Evolutionary conservation across 2,329 filamentous ascomycete species (phyloP).

Genomic region (Colletotrichum sp.): DNA sequence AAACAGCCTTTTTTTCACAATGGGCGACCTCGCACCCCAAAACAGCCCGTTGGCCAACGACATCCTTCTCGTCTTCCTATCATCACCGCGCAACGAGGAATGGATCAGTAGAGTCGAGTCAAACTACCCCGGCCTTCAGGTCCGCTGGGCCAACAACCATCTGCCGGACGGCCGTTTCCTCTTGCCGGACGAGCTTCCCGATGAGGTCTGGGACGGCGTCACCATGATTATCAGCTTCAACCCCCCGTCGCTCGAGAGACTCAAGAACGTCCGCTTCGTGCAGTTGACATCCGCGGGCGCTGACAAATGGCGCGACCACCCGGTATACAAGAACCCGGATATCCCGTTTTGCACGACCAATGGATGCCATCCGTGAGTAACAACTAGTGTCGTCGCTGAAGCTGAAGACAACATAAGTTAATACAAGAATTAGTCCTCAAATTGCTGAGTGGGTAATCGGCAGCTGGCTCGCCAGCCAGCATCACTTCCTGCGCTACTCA

Average conservation of each 20-base stretch:
- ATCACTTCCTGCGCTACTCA: constrained; percentile 33
- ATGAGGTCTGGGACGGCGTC: constrained; percentile 42
- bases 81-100: constrained; percentile 29
- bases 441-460: constrained; percentile 47
- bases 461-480: constrained; percentile 35
- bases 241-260: constrained; percentile 32
- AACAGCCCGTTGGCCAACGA: constrained; percentile 35
- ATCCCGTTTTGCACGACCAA: constrained; percentile 45
- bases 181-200: constrained; percentile 29
- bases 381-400: fast-evolving
- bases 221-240: constrained; percentile 40
- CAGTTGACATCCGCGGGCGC: constrained; percentile 49
- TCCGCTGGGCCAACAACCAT: constrained; percentile 36
- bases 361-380: constrained; percentile 45
- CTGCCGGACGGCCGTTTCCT: constrained; percentile 20
- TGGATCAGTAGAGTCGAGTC: constrained; percentile 39
- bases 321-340: constrained; percentile 35
- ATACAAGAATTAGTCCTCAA: constrained; percentile 28
- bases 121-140: constrained; percentile 40
- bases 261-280: constrained; percentile 45
- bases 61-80: constrained; percentile 43
- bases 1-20: neutral
- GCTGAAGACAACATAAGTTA: too few relatives aligned
- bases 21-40: neutral
- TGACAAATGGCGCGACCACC: constrained; percentile 43